These are phyloP conservation scores for Penicillium brasilianum DNA, from an alignment of 2,329 filamentous ascomycete species.

Conservation along the genomic window DNA sequence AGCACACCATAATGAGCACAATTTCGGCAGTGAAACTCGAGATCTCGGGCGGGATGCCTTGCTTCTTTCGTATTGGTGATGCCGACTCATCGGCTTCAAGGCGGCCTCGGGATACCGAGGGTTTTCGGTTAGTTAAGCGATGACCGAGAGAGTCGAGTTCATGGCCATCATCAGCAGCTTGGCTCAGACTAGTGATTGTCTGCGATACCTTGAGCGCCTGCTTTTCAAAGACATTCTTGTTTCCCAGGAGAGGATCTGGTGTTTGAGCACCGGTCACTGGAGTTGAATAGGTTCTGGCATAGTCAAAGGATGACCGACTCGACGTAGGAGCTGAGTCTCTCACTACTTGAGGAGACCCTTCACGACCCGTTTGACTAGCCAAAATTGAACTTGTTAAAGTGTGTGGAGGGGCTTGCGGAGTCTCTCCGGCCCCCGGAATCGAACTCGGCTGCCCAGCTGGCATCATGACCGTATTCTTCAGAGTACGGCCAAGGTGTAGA, in stretches of 20 bases:
- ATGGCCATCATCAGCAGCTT: slow-evolving; percentile 20
- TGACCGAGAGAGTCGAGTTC: slow-evolving; percentile 22
- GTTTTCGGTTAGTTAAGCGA: slow-evolving; percentile 27
- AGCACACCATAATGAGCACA: slow-evolving; percentile 50
- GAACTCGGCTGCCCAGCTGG: slow-evolving; percentile 14
- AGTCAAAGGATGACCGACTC: slow-evolving; percentile 27
- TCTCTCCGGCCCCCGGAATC: slow-evolving; percentile 7
- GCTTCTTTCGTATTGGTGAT: slow-evolving; percentile 28
- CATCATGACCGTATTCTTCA: slow-evolving; percentile 13
- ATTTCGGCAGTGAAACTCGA: slow-evolving; percentile 48
- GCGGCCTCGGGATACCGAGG: slow-evolving; percentile 18
- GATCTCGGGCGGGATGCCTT: slow-evolving; percentile 48
- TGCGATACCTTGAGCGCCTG: slow-evolving; percentile 25
- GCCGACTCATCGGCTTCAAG: slow-evolving; percentile 29
- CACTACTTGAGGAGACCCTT: slow-evolving; percentile 1
- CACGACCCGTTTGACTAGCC: not conserved
- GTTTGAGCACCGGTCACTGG: slow-evolving; percentile 37
- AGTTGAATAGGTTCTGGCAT: slow-evolving; percentile 27
- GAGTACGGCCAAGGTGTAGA: slow-evolving; percentile 1
- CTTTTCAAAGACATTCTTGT: slow-evolving; percentile 19
- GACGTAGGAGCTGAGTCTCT: slow-evolving; percentile 22
- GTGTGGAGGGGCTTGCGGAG: slow-evolving; percentile 13
- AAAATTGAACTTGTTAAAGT: slow-evolving; percentile 12
- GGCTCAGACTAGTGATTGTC: slow-evolving; percentile 20
- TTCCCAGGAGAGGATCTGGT: slow-evolving; percentile 34